Base-by-base conservation (phyloP, 2,329 filamentous ascomycete species). In the Fusarium bactridioides region DNA sequence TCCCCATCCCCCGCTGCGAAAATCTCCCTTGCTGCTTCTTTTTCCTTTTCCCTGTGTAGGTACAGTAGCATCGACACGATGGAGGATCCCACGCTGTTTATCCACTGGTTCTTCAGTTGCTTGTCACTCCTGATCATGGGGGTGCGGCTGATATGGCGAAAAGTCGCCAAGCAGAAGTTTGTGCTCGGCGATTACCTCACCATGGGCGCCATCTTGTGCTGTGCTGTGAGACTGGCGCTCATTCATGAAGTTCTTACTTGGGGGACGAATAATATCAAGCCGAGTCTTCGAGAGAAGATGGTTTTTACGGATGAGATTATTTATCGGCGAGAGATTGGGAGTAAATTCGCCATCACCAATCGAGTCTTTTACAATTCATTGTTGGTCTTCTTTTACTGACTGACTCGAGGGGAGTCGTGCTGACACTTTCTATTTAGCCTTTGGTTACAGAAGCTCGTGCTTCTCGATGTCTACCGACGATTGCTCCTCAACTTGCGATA, bases 361-460 rank as follows among this genome's bases (percentile, higher is more conserved):
- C 56, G 56, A 38, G 56, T 60, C 27, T 60, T 60, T 33, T 60
- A 60, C n/a, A 60, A 60, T 27, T 60, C 56, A 25, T 60, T 54
- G 56, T 60, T 21, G 12, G 56, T 59, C 1, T 18, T 15, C 7
- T 4, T 8, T 23, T 6, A 33, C 31, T 33, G 31, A 21, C 8
- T n/a, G 13, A 25, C 27, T 27, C 23, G 40, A 11, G 7, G 7
- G 5, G 19, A 48, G n/a, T n/a, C 16, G 8, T 47, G 54, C 54
- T 57, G 19, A 57, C 40, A 0, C 4, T 2, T 25, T 25, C 7
- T 35, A 35, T 16, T 8, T 27, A 74, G 72, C 33, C 67, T 74
- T n/a, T 74, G 72, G 72, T 44, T 74, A 19, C 72, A 74, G 31
- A 74, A 74, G 29, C 55, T 74, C 4, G 72, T 74, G 15, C 54